phyloP scores from a whole-genome alignment of 163 green algal genomes.

The Botryococcus braunii region DNA sequence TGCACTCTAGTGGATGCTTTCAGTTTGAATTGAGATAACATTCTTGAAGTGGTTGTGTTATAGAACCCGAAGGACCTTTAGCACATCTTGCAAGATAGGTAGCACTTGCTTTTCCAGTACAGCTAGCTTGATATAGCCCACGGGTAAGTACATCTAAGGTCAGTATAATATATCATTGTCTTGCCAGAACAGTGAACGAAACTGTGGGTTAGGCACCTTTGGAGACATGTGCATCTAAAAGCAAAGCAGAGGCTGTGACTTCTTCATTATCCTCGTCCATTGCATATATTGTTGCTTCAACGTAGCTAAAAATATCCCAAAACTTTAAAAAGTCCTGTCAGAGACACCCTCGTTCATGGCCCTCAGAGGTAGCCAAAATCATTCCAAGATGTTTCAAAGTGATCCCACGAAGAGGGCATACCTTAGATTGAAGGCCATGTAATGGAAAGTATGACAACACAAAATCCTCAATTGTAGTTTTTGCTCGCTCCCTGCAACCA shows the following conservation, averaged over 20 bases:
- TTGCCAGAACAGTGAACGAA: background rate
- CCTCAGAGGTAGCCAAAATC: background rate
- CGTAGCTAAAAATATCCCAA: constrained; percentile 59
- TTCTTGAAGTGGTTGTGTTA: too few relatives aligned
- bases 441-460: constrained; percentile 9
- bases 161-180: background rate
- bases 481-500: background rate
- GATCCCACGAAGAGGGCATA: background rate
- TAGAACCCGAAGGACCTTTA: too few relatives aligned
- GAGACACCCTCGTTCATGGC: background rate
- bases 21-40: too few relatives aligned
- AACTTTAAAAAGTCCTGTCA: constrained; percentile 48
- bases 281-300: constrained; percentile 65
- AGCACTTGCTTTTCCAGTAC: background rate
- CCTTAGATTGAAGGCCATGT: background rate
- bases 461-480: constrained; percentile 11
- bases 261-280: constrained; percentile 61
- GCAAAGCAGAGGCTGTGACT: background rate
- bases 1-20: too few relatives aligned
- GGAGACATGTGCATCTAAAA: background rate
- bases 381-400: background rate
- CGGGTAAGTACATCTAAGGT: background rate
- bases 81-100: background rate
- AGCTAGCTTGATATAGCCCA: background rate
- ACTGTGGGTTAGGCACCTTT: background rate